Evolutionary conservation across 129 eudicot genomes (phyloP), one percentile per base, ranked within the genome.

Genomic region (Escallonia rubra): DNA sequence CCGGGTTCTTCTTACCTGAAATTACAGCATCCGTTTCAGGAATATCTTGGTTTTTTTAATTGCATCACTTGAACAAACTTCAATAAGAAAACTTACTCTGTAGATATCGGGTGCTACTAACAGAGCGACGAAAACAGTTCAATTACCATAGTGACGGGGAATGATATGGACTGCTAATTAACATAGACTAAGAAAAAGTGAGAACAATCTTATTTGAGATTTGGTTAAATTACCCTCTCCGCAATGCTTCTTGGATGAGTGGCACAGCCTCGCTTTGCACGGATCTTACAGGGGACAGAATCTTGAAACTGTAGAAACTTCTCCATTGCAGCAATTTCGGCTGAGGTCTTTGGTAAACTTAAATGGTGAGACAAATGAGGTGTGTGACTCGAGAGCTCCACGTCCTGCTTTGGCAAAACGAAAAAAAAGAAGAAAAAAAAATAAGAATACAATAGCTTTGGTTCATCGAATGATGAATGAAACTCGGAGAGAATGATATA

Each of bases 191-290:
- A 63, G 41, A 63, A 63, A 13, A 63, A 44, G 3, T 8, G 1
- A 2, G 34, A 7, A 54, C 13, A 54, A 54, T 4, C 13, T 2
- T 4, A n/a, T 2, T 54, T 1, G 59, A 4, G 34, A 54, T 54
- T 52, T 54, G 4, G 59, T 11, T 8, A 54, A n/a, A 2, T 54
- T 88, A 94, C 99, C 97, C 99, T 90, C 75, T 94, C 99, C 2
- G 99, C 99, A 0, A 94, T 94, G 73, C 99, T 94, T 64, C 99
- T 73, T 16, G 99, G 99, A 80, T 94, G 99, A 57, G 99, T 94
- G 9, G 99, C 99, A 67, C 96, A 94, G 9, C 99, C 99, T 45
- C 99, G 87, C 72, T 94, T 94, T 6, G 99, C 99, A 43, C 99
- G 87, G 67, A 90, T 76, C 66, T 83, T 89, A 72, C 95, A 94